Conservation (phyloP, 805 yeast genomes). For the Jamesozyma hellenica region DNA sequence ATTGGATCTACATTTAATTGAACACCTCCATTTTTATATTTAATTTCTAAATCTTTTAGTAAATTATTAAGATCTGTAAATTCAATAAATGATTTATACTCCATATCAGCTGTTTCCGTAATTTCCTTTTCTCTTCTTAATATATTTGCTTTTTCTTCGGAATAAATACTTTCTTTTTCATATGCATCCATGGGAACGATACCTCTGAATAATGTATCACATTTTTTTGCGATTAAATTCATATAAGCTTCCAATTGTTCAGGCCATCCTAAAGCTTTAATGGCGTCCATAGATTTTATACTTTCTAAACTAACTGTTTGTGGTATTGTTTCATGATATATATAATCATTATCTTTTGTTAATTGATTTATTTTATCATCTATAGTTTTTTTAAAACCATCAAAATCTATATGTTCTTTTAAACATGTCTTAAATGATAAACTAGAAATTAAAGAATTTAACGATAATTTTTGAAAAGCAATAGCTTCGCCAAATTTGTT, state of each 20-base stretch:
- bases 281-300: slow-evolving; percentile 44
- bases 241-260: slow-evolving; percentile 38
- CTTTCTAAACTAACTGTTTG: slow-evolving; percentile 30
- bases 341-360: slow-evolving; percentile 79
- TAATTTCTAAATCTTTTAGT: slow-evolving; percentile 40
- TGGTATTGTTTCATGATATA: slow-evolving; percentile 75
- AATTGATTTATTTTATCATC: slow-evolving; percentile 34
- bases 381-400: slow-evolving; percentile 24
- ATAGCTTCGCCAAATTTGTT: slow-evolving; percentile 69
- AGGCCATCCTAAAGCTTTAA: slow-evolving; percentile 61
- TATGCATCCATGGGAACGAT: slow-evolving; percentile 82
- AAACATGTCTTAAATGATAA: slow-evolving; percentile 28
- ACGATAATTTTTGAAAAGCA: slow-evolving; percentile 48
- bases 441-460: slow-evolving; percentile 27
- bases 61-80: slow-evolving; percentile 67
- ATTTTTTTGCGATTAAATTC: slow-evolving; percentile 29
- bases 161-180: slow-evolving; percentile 75
- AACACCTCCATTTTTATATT: slow-evolving; percentile 25
- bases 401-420: slow-evolving; percentile 28
- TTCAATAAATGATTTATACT: slow-evolving; percentile 68
- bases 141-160: slow-evolving; percentile 78
- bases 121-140: slow-evolving; percentile 65
- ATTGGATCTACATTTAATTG: slow-evolving; percentile 14
- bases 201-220: slow-evolving; percentile 55
- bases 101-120: slow-evolving; percentile 69